Evolutionary conservation across 345 rosid species (phyloP), one percentile per base, ranked within the genome.

Genomic region (Euphorbia peplus): DNA sequence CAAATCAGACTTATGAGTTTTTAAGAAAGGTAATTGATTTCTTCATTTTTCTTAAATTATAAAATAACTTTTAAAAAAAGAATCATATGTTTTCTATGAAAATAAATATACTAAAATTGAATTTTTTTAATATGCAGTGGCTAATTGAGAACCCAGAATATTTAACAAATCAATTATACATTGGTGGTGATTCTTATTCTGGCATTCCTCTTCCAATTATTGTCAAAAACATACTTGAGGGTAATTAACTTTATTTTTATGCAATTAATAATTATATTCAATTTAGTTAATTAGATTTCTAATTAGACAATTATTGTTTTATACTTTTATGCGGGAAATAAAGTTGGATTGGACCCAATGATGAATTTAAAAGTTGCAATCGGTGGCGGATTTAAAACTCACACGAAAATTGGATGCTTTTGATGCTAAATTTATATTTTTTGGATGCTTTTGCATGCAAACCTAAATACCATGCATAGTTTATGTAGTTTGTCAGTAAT

Each of bases 141-240:
- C 15, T 79, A 41, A 8, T 68, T 0, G 41, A 52, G 6, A 79
- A 79, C 32, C 79, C 79, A 22, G 76, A 79, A 28, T 79, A 21
- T 53, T 24, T 52, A 37, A 32, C 64, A 4, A 79, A 72, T 62
- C 53, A 47, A 16, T 70, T 79, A 5, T 79, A 65, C 64, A 58
- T 80, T 13, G 83, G 83, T 22, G 80, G 83, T 29, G 83, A 80
- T 66, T 75, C 83, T 26, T 80, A 80, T 24, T 80, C 83, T 3
- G 83, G 80, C 57, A 70, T 76, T n/a, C 75, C 83, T 37, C 75
- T 76, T 29, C 83, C 83, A 0, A 76, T 80, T 39, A 30, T 73
- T 6, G 77, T 76, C 30, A 32, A 67, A 57, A 63, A 66, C 19
- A 64, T 80, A 56, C 60, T 72, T 35, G 70, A 75, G 8, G 83